A percentile compares a stretch with the other conserved stretches of the same genome.
Conservation (phyloP, 1,284 basidiomycete species). For the Takashimella koratensis region DNA sequence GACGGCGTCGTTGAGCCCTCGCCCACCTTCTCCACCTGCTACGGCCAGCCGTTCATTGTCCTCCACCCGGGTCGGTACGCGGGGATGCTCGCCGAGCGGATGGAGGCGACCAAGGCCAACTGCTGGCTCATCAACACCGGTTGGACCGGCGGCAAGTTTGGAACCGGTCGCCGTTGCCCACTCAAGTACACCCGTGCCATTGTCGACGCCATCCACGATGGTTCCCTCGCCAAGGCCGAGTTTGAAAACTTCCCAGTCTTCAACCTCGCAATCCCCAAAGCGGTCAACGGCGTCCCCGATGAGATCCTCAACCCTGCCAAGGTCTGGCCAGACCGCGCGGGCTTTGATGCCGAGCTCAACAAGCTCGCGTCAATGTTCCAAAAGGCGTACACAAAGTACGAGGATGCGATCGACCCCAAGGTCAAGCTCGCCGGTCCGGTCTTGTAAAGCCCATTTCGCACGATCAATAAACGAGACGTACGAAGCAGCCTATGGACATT, state of each 20-base stretch:
- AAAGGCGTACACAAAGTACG: slow-evolving; percentile 85
- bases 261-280: slow-evolving; percentile 74
- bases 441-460: too few species aligned
- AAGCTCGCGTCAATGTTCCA: slow-evolving; percentile 89
- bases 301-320: slow-evolving; percentile 80
- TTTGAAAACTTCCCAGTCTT: slow-evolving; percentile 80
- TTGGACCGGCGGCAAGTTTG: slow-evolving; percentile 95
- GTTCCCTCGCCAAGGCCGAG: slow-evolving; percentile 78
- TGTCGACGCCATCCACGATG: slow-evolving; percentile 95
- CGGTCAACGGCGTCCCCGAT: slow-evolving; percentile 74
- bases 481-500: too few species aligned
- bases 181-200: slow-evolving; percentile 94
- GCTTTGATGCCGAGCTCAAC: slow-evolving; percentile 76
- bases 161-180: slow-evolving; percentile 84
- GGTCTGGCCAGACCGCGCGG: slow-evolving; percentile 81
- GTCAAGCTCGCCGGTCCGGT: slow-evolving; percentile 73
- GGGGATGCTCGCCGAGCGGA: slow-evolving; percentile 92
- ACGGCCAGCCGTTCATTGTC: slow-evolving; percentile 98
- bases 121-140: slow-evolving; percentile 99
- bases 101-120: slow-evolving; percentile 84
- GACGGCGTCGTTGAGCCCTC: slow-evolving; percentile 97
- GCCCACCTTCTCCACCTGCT: slow-evolving; percentile 98
- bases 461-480: too few species aligned
- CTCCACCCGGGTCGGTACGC: slow-evolving; percentile 94
- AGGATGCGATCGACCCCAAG: slow-evolving; percentile 72